Percentiles rank a stretch among this genome's conserved stretches.
These are phyloP conservation scores for Sordariomycetes sp. DNA, from an alignment of 2,329 filamentous ascomycete genomes.

Conservation along the genomic window DNA sequence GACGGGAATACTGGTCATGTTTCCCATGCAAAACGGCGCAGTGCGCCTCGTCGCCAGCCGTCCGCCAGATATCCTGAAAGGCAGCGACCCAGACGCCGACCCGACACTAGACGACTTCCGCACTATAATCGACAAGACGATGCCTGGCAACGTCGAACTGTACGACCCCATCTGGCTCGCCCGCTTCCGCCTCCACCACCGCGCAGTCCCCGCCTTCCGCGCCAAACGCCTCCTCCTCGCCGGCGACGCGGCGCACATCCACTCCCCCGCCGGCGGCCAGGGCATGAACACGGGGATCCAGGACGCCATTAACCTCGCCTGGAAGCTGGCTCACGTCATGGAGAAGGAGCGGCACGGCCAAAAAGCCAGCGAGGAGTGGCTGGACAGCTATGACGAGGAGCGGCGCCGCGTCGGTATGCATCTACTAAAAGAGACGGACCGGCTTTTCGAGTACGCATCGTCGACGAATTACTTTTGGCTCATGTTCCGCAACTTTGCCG, in stretches of 20 bases:
- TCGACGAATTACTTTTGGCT: constrained; percentile 19
- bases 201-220: constrained; percentile 16
- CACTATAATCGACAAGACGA: constrained; percentile 13
- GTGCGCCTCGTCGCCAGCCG: constrained; percentile 15
- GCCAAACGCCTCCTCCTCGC: constrained; percentile 34
- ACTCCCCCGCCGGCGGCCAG: constrained; percentile 41
- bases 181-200: constrained; percentile 29
- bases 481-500: constrained; percentile 21
- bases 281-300: constrained; percentile 45
- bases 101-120: constrained; percentile 7
- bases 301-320: constrained; percentile 39
- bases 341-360: constrained; percentile 18
- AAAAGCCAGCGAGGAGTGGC: constrained; percentile 17
- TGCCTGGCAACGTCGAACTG: constrained; percentile 14
- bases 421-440: constrained; percentile 26
- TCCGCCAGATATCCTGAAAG: constrained; percentile 1
- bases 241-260: constrained; percentile 43
- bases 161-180: constrained; percentile 24
- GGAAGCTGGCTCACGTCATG: constrained; percentile 27
- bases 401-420: constrained; percentile 29
- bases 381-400: constrained; percentile 33
- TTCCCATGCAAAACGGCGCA: constrained; percentile 15
- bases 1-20: constrained; percentile 19
- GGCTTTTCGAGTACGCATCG: constrained; percentile 22
- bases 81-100: constrained; percentile 1